Base-by-base conservation (phyloP, 1,284 basidiomycete species). In the Cryptococcus deneoformans region DNA sequence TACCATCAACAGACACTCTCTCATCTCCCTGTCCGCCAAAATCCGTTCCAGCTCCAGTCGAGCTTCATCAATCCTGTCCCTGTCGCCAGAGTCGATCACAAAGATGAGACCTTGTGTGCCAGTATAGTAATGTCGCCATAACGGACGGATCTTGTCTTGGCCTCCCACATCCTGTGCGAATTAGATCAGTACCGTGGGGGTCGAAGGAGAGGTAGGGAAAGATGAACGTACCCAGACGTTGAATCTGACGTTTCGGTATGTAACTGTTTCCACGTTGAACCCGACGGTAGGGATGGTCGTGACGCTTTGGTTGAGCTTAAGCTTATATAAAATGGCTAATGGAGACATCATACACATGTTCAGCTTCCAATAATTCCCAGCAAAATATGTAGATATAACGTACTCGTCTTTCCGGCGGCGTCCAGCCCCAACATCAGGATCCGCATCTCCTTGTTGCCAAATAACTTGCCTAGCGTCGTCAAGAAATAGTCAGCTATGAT, bases 181-280 rank as follows among this genome's bases (percentile, higher is more conserved):
- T 1, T 12, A 4, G 14, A 20, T n/a, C 6, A 10, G 43, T n/a
- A 20, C 8, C 10, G 2, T n/a, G 43, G n/a, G 12, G 43, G 0
- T n/a, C 6, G 43, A 44, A 24, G 24, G 24, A n/a, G 14, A 20
- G 12, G 10, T 11, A n/a, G 43, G 7, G 6, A 24, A 20, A 44
- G 45, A n/a, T 29, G 9, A 5, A 69, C 75, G 36, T 36, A 79
- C 78, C 96, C 96, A 99, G 29, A 99, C 96, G 71, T 96, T 99
- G 84, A 99, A 99, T 75, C 95, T 96, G 75, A 99, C 94, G 72
- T 99, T 99, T 85, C 98, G 98, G 82, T 99, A 99, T 65, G 94
- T 96, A 65, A 99, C 96, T 10, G 96, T 99, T 82, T 99, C 96
- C 68, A 99, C 96, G 77, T 99, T 98, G 85, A 97, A 97, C 20